Evolutionary conservation across 2,329 filamentous ascomycete species (phyloP), one percentile per base, ranked within the genome.

Genomic region (Thelonectria discophora): DNA sequence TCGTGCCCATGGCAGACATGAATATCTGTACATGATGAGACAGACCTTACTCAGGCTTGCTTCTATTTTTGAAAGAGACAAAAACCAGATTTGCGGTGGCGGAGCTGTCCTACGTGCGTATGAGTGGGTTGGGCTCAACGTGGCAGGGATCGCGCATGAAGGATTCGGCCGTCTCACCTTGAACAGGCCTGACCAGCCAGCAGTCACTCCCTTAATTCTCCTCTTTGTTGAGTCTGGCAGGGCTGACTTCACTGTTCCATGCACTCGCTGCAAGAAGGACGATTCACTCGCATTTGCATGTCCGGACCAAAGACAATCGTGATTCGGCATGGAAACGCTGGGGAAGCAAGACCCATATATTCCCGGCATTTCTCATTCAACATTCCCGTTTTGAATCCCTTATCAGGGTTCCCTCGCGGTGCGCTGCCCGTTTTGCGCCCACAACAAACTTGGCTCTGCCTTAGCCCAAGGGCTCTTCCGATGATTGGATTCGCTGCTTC

Each of bases 391-490:
- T 40, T 21, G n/a, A 30, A 37, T 37, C 15, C 30, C 34, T 21
- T 40, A 11, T 21, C 11, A 15, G 13, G 17, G 34, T 12, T 43
- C 8, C 7, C 15, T 55, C 57, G 52, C 52, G 18, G 52, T 56
- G 37, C 46, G 30, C 47, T 60, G 30, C 58, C 58, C 46, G 46
- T 55, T 52, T 51, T 27, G 47, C 45, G 30, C 27, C 45, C 39
- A 37, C 5, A 20, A 11, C 37, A 30, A 45, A 30, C 27, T 30
- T 30, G 27, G 27, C 27, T 30, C 27, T 30, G 27, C 4, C 27
- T 30, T 30, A 9, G 27, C 7, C 8, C 27, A 30, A 30, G 27
- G 8, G 27, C 32, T 37, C 3, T 37, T 37, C 20, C 21, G 11
- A 47, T 32, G 11, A 32, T 12, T 12, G 40, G 40, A 18, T 11